A percentile compares a stretch with the other conserved stretches of the same genome.
phyloP scores from a whole-genome alignment of 805 yeast species.

The Sungouiozyma intestinalis region DNA sequence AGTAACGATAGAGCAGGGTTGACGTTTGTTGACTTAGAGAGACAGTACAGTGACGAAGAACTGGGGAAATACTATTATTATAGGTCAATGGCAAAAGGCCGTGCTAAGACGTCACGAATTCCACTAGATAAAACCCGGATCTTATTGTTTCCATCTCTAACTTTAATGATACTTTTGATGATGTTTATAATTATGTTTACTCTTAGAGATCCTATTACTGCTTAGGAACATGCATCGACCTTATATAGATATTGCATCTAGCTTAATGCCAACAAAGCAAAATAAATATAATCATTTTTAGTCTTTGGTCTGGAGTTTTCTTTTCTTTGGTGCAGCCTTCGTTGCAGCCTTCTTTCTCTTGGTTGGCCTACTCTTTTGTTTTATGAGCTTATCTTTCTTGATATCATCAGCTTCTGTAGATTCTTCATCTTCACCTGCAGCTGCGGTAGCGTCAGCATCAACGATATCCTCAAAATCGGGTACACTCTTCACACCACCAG shows the following conservation, averaged over 20 bases:
- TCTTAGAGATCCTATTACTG: neutral
- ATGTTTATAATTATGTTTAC: neutral
- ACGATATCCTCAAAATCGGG: slow-evolving; percentile 31
- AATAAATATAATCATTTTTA: slow-evolving; percentile 2
- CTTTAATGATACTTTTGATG: neutral
- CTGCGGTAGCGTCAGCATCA: slow-evolving; percentile 27
- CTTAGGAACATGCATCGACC: too few species aligned
- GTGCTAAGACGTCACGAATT: neutral
- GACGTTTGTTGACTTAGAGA: slow-evolving; percentile 3
- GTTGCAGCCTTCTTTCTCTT: slow-evolving; percentile 17
- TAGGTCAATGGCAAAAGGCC: neutral
- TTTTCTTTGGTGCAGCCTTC: slow-evolving; percentile 8
- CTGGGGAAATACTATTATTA: neutral
- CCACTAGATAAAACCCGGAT: neutral
- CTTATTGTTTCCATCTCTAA: neutral
- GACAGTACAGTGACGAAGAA: slow-evolving; percentile 1
- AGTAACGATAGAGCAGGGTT: neutral
- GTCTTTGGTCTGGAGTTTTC: slow-evolving; percentile 15
- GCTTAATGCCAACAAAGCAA: neutral
- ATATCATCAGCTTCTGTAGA: slow-evolving; percentile 25
- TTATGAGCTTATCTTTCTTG: slow-evolving; percentile 30
- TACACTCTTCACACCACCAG: slow-evolving; percentile 11
- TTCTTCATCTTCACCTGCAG: slow-evolving; percentile 22
- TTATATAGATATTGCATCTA: neutral
- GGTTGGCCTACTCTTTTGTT: slow-evolving; percentile 23